Conservation (phyloP, 2,329 filamentous ascomycete genomes). For the Didymella arachidicola region DNA sequence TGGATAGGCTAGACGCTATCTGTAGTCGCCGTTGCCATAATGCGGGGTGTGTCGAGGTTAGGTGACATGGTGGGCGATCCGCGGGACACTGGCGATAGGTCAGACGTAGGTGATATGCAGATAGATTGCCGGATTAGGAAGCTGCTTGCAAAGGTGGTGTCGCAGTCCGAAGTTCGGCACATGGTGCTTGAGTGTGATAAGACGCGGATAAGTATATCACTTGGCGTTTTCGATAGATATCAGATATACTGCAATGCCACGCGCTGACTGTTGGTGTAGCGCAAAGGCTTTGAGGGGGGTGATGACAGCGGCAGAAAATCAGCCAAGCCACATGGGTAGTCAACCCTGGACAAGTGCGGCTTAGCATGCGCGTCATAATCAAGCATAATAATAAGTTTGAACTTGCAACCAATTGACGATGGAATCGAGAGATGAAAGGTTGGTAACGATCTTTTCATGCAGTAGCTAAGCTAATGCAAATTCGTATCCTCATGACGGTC, state of each 20-base stretch:
- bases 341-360: constrained; percentile 3
- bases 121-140: constrained; percentile 31
- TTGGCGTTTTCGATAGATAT: background rate
- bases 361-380: constrained; percentile 19
- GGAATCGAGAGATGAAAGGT: background rate
- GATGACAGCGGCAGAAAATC: constrained; percentile 19
- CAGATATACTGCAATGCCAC: background rate
- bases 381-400: constrained; percentile 33
- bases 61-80: constrained; percentile 18
- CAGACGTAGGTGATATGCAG: constrained; percentile 26
- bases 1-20: constrained; percentile 17
- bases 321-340: background rate
- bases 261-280: background rate
- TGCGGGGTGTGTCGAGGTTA: constrained; percentile 23
- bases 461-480: constrained; percentile 6
- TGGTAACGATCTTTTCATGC: background rate
- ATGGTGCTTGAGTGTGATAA: constrained; percentile 5
- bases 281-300: background rate
- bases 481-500: background rate
- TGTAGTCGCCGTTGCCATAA: constrained; percentile 18
- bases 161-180: constrained; percentile 12
- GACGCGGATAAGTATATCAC: background rate
- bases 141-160: constrained; percentile 19
- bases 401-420: background rate
- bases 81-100: constrained; percentile 25